Percentiles rank a stretch among this genome's conserved stretches.
Evolutionary conservation across 306 rosid species (phyloP).

Genomic region (Styphnolobium japonicum): DNA sequence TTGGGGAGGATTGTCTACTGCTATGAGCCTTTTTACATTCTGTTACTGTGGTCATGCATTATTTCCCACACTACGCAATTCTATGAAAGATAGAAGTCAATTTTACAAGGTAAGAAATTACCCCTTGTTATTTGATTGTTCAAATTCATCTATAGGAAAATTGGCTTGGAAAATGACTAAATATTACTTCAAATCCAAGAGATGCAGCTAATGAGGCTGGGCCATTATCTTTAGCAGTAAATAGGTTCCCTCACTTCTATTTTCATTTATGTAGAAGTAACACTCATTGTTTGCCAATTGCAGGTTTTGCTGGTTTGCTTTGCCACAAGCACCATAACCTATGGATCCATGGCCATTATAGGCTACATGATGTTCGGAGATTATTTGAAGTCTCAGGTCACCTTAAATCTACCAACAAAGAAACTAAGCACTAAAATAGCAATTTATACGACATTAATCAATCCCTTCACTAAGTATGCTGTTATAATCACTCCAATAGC

Average conservation of each 20-base stretch:
- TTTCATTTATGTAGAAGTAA: constrained; percentile 13
- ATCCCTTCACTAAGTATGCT: constrained; percentile 68
- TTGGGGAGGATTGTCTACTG: constrained; percentile 41
- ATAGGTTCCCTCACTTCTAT: not conserved
- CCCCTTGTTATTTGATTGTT: not conserved
- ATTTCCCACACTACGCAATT: constrained; percentile 59
- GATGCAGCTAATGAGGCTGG: not conserved
- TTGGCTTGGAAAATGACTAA: too few species aligned
- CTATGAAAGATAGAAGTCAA: constrained; percentile 58
- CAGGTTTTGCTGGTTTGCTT: constrained; percentile 68
- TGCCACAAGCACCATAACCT: constrained; percentile 42
- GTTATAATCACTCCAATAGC: constrained; percentile 55
- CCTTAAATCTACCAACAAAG: constrained; percentile 55
- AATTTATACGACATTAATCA: constrained; percentile 58
- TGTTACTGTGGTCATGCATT: constrained; percentile 64
- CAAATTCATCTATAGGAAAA: not conserved
- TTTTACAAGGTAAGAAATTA: constrained; percentile 58
- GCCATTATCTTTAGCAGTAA: not conserved
- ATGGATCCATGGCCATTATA: constrained; percentile 51
- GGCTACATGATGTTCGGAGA: constrained; percentile 73
- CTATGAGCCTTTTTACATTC: constrained; percentile 53
- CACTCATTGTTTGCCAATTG: not conserved
- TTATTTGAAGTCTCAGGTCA: constrained; percentile 49
- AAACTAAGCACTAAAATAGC: constrained; percentile 55
- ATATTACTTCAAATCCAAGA: not conserved